A percentile compares a stretch with the other conserved stretches of the same genome.
These are phyloP conservation scores for Pythium aristosporum DNA, from an alignment of 352 stramenopile species.

Conservation along the genomic window DNA sequence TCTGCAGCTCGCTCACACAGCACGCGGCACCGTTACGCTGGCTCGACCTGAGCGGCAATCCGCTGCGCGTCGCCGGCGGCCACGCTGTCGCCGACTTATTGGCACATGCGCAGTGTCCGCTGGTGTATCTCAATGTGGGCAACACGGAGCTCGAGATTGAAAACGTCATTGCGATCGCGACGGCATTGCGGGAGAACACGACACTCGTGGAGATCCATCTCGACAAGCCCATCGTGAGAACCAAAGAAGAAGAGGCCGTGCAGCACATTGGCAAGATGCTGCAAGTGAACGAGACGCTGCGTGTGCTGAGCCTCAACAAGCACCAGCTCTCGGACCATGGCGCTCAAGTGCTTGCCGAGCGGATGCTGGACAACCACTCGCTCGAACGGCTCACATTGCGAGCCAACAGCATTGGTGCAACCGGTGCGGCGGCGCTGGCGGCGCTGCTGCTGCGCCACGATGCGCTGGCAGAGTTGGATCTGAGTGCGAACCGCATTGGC, in stretches of 20 bases:
- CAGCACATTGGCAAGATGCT: conserved; percentile 79
- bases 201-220: conserved; percentile 45
- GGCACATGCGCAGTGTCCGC: conserved; percentile 22
- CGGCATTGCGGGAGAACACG: conserved; percentile 44
- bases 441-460: conserved; percentile 53
- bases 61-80: conserved; percentile 44
- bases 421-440: conserved; percentile 50
- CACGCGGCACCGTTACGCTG: conserved; percentile 35
- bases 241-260: conserved; percentile 65
- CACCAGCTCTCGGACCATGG: conserved; percentile 70
- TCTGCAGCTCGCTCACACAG: conserved; percentile 47
- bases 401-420: conserved; percentile 67
- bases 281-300: conserved; percentile 64
- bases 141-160: conserved; percentile 58
- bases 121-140: conserved; percentile 53
- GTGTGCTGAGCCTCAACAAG: conserved; percentile 59
- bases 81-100: conserved; percentile 56
- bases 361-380: conserved; percentile 62
- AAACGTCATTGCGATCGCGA: conserved; percentile 67
- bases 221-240: conserved; percentile 57
- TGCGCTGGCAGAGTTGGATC: conserved; percentile 50
- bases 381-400: conserved; percentile 57
- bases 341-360: conserved; percentile 68
- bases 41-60: conserved; percentile 56
- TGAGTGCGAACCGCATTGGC: conserved; percentile 66